Evolutionary conservation across 2,329 filamentous ascomycete species (phyloP).

Genomic region (Trematosphaeria pertusa): DNA sequence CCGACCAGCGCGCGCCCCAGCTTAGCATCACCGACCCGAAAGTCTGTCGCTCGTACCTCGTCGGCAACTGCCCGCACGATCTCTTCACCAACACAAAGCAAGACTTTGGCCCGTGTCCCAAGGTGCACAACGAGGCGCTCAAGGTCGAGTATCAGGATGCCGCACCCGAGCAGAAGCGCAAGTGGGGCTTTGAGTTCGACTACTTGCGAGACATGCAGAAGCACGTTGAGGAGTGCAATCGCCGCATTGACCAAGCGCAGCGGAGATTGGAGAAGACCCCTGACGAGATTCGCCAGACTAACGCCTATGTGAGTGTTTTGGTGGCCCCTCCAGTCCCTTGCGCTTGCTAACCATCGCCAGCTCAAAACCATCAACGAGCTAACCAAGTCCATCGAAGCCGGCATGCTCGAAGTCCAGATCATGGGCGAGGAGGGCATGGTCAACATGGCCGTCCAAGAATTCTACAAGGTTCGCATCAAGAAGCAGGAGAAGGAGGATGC

Average conservation of each 20-base stretch:
- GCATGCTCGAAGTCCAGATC: constrained; percentile 84
- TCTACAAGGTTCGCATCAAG: constrained; percentile 82
- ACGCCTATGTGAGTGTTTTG: constrained; percentile 67
- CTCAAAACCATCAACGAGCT: constrained; percentile 88
- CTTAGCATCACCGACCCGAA: constrained; percentile 90
- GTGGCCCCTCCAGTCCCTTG: no score
- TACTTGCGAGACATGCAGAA: constrained; percentile 96
- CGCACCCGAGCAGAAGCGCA: constrained; percentile 72
- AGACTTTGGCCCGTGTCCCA: constrained; percentile 88
- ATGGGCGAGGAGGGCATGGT: constrained; percentile 84
- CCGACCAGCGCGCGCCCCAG: constrained; percentile 77
- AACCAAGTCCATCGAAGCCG: constrained; percentile 76
- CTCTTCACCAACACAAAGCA: constrained; percentile 99
- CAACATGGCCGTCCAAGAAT: constrained; percentile 82
- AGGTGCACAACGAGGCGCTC: constrained; percentile 85
- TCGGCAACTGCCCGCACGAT: constrained; percentile 94
- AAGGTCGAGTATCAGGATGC: constrained; percentile 88
- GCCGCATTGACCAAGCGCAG: constrained; percentile 89
- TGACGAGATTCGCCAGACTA: constrained; percentile 96
- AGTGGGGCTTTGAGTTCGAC: constrained; percentile 93
- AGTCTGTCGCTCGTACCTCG: constrained; percentile 93
- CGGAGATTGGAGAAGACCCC: constrained; percentile 93
- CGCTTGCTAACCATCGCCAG: constrained; percentile 45
- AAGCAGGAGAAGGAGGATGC: constrained; percentile 81
- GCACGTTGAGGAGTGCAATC: constrained; percentile 96